A percentile compares a stretch with the other conserved stretches of the same genome.
phyloP scores from a whole-genome alignment of 306 rosid species.

The Casuarina glauca region DNA sequence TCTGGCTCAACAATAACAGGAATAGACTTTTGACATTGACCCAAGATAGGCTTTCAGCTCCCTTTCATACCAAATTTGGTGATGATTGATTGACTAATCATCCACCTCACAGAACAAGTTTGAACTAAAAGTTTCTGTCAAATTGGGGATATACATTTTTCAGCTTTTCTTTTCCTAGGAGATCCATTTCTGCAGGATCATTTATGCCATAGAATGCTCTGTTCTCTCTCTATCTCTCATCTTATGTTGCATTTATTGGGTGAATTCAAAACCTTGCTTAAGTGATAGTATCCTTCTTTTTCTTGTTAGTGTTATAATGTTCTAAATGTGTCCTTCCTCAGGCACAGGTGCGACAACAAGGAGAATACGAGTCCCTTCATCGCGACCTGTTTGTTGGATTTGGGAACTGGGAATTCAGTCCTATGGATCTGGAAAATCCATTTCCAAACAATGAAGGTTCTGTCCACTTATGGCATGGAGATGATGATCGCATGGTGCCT shows the following conservation, averaged over 20 bases:
- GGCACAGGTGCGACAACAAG: constrained; percentile 68
- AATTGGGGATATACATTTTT: not conserved
- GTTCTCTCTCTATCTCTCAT: not conserved
- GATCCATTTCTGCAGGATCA: not conserved
- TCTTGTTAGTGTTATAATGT: not conserved
- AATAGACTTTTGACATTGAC: not conserved
- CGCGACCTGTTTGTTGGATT: constrained; percentile 65
- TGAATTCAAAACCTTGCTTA: not conserved
- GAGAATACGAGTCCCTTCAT: constrained; percentile 56
- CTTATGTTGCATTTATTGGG: not conserved
- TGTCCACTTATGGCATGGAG: constrained; percentile 92
- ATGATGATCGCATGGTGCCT: constrained; percentile 63
- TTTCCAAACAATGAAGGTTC: constrained; percentile 67
- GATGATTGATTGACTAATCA: not conserved
- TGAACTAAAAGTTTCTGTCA: not conserved
- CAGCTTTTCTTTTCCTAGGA: not conserved
- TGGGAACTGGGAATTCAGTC: constrained; percentile 84
- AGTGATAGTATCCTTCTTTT: not conserved
- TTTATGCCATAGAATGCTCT: not conserved
- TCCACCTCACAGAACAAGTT: not conserved
- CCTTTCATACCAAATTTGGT: not conserved
- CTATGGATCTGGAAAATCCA: constrained; percentile 71
- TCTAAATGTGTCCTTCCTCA: constrained; percentile 34
- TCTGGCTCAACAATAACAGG: not conserved
- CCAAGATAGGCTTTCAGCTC: not conserved